phyloP scores from a whole-genome alignment of 495 filamentous ascomycete genomes.

The Aspergillus wentii region DNA sequence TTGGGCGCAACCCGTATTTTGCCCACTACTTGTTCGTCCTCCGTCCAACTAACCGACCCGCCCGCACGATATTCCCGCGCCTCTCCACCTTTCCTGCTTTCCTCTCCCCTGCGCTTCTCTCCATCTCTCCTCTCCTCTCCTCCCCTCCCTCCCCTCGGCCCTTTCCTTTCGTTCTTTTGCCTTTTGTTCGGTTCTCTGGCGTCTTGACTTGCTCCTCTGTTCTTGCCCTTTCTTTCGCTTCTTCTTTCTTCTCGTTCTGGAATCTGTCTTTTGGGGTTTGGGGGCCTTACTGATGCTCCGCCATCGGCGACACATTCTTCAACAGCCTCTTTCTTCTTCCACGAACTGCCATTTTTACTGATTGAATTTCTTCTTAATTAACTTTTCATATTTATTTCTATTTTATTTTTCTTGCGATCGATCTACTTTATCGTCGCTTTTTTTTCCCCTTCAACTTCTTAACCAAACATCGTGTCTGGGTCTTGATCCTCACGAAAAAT shows the following conservation, averaged over 20 bases:
- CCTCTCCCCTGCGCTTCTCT: conserved; percentile 6
- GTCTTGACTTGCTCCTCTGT: conserved; percentile 11
- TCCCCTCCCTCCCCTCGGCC: conserved; percentile 7
- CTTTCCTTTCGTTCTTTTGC: conserved; percentile 9
- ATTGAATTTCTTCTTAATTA: background rate
- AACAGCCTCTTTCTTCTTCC: conserved; percentile 17
- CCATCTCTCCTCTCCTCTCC: conserved; percentile 11
- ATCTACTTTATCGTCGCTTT: conserved; percentile 4
- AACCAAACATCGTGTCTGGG: no score
- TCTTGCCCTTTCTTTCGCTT: conserved; percentile 9
- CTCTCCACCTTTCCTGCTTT: conserved; percentile 10
- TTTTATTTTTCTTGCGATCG: conserved; percentile 9
- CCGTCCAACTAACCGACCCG: conserved; percentile 1
- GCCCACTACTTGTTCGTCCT: background rate
- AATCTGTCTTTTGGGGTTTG: conserved; percentile 18
- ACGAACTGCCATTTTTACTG: conserved; percentile 1
- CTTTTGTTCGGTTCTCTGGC: conserved; percentile 3
- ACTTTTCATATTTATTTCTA: background rate
- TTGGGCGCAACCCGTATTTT: no score
- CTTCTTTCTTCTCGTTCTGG: conserved; percentile 9
- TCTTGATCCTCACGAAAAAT: no score
- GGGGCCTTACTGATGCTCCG: conserved; percentile 20
- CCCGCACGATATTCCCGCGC: no score
- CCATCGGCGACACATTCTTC: conserved; percentile 20
- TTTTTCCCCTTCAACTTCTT: conserved; percentile 14